Base-by-base conservation (phyloP, 257 asterid genomes). In the Sherardia arvensis region DNA sequence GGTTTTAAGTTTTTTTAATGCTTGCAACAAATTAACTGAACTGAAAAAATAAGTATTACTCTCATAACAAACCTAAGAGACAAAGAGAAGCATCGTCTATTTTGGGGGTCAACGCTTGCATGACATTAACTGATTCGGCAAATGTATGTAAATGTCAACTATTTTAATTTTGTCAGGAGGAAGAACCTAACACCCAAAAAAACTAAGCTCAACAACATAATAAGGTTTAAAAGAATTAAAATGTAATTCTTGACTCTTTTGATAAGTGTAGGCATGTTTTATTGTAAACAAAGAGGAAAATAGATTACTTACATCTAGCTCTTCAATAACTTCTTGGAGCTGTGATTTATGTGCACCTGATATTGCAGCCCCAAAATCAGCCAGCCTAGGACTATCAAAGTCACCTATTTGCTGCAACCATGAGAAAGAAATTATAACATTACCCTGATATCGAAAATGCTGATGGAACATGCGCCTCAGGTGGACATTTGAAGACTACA, bases 341-440 rank as follows among this genome's bases (percentile, higher is more conserved):
- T 85, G 97, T 43, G 66, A 68, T 78, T 87, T 87, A 73, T 87
- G 86, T 72, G 92, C 97, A 68, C 97, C 99, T 61, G 96, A 87
- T 81, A 93, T 90, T 70, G 99, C 97, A 43, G 99, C 96, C 64
- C 99, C 99, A 77, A 93, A 93, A 83, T 93, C 99, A 61, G 99
- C 99, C 69, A 93, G 87, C 78, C 95, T 90, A 59, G 99, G 90
- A 79, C 83, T 80, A 64, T 91, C 90, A 73, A 93, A 93, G 73
- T 90, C 99, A 33, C 99, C 97, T 54, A 93, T 81, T 70, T 90
- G 95, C 99, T 93, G 96, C 81, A 79, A 40, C 67, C 45, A 72
- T 69, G 59, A 33, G 73, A 70, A 63, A 70, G 73, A 66, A 70
- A 65, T 70, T 71, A 73, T 69, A 63, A 69, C 59, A 73, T 53